Percentiles rank a stretch among this genome's conserved stretches.
Conservation (phyloP, 2,329 filamentous ascomycete species). For the Ceratocystis harringtonii region DNA sequence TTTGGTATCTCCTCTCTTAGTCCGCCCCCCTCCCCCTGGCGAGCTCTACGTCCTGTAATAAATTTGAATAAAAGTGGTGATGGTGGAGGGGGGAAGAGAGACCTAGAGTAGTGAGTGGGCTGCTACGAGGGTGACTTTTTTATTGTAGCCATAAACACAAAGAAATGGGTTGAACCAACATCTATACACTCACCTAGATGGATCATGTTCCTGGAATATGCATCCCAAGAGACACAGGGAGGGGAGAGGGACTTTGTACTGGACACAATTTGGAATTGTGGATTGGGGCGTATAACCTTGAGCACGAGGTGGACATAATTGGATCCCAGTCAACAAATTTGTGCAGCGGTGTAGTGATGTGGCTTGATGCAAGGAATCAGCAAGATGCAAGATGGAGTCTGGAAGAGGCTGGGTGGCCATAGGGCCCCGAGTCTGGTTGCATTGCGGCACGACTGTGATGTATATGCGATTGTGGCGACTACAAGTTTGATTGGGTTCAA, state of each 20-base stretch:
- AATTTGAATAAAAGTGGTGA: not conserved
- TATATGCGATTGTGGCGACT: no score
- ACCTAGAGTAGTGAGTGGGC: not conserved
- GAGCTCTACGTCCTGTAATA: not conserved
- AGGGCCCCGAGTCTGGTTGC: no score
- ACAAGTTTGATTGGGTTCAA: no score
- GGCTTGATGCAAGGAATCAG: no score
- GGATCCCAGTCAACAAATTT: no score
- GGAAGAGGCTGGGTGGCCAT: no score
- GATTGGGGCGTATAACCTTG: not conserved
- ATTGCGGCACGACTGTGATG: no score
- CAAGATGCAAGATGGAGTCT: no score
- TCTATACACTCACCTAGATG: not conserved
- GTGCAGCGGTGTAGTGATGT: no score
- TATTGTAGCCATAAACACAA: not conserved
- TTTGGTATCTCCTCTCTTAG: not conserved
- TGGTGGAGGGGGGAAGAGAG: not conserved
- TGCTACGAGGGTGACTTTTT: not conserved
- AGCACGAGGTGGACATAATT: no score
- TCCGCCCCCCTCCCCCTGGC: not conserved
- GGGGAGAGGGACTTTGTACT: not conserved
- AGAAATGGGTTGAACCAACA: not conserved
- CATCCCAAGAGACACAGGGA: not conserved
- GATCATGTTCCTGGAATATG: conserved; percentile 1
- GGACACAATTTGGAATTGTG: not conserved